A percentile compares a stretch with the other conserved stretches of the same genome.
Conservation (phyloP, 225 moss, liverwort and hornwort species). For the Physcomitrellopsis africana region DNA sequence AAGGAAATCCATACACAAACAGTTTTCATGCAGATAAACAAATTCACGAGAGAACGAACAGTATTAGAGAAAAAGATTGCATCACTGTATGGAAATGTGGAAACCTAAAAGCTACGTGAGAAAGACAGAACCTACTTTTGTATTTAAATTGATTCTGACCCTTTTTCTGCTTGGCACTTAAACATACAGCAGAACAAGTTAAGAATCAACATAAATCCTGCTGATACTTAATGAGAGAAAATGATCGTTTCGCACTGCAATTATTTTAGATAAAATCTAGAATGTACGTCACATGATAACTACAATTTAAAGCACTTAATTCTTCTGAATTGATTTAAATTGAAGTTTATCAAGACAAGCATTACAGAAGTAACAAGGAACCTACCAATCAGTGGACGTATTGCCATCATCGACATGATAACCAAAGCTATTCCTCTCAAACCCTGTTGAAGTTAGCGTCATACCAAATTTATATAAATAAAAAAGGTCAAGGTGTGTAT, state of each 20-base stretch:
- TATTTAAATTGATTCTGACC: too few relatives aligned
- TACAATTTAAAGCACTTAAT: too few relatives aligned
- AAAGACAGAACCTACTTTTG: too few relatives aligned
- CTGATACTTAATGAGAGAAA: not conserved
- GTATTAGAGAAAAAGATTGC: too few relatives aligned
- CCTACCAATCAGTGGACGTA: conserved; percentile 41
- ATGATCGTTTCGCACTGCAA: conserved; percentile 2
- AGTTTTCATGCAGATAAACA: too few relatives aligned
- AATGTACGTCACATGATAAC: not conserved
- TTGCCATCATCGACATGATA: conserved; percentile 49
- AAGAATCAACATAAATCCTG: not conserved
- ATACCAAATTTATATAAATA: not conserved
- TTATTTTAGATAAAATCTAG: not conserved
- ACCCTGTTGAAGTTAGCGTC: conserved; percentile 30
- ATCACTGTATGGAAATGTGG: too few relatives aligned
- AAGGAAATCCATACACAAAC: not conserved
- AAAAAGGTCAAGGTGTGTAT: conserved; percentile 7
- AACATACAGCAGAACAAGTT: not conserved
- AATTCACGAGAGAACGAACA: too few relatives aligned
- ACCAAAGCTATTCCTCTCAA: conserved; percentile 45
- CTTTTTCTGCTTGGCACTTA: too few relatives aligned
- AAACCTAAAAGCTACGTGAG: too few relatives aligned
- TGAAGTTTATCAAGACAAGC: not conserved
- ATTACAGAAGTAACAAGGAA: conserved; percentile 22
- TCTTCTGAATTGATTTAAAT: not conserved